Base-by-base conservation (phyloP, 129 eudicot species). In the Dittrichia graveolens region DNA sequence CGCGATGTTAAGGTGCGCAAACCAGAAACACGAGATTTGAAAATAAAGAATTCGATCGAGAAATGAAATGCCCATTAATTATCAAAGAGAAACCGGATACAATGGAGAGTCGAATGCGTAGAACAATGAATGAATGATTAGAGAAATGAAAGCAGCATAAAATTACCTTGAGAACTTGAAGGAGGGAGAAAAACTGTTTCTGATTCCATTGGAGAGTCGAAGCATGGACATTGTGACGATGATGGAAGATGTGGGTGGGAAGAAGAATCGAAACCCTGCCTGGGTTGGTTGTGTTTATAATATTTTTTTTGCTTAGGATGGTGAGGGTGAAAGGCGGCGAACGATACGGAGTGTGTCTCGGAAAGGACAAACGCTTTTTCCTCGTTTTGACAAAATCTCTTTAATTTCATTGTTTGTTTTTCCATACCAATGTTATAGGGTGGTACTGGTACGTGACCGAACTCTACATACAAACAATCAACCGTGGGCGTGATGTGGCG, bases 341-440 rank as follows among this genome's bases (percentile, higher is more conserved):
- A 13, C 38, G 53, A 50, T 38, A 41, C 63, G 40, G 79, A 64
- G 45, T 38, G 11, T 52, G 72, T 24, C 38, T 15, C 63, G 72
- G 79, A 61, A 9, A 11, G 35, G 50, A 78, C 82, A 39, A 69
- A 43, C 74, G 65, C n/a, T 55, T 75, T 34, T 75, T 69, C 81
- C 76, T n/a, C 37, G 18, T 53, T 67, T 24, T 53, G 50, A 69
- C 74, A 40, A 52, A 13, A 75, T 61, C 50, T 31, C 38, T 46
- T 73, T 6, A 8, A 4, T 66, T 41, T 3, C 6, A 24, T 24
- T 2, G 16, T 18, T 8, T 24, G 31, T 24, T 24, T 24, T 24
- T 24, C 31, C 31, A 24, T 24, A 24, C 2, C 1, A 24, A 24
- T 24, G 31, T 24, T 24, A 24, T n/a, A n/a, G n/a, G n/a, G n/a